These are phyloP conservation scores for Helenozyma rhizophorensis DNA, from an alignment of 805 yeast species.

Conservation along the genomic window DNA sequence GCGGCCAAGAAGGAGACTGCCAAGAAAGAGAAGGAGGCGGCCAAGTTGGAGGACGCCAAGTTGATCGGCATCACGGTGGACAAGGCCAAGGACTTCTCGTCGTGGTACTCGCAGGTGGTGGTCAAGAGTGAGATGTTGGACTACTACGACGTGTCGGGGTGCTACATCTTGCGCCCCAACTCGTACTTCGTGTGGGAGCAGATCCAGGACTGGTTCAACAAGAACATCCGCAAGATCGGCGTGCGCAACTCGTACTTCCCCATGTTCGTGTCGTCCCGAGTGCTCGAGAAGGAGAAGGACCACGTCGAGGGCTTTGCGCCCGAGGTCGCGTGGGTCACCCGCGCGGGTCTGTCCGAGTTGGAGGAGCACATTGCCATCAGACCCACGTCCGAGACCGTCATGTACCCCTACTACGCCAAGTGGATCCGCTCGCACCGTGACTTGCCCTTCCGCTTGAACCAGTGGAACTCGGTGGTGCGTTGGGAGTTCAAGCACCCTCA, in stretches of 20 bases:
- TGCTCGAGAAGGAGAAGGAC: constrained; percentile 95
- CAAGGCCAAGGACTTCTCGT: constrained; percentile 86
- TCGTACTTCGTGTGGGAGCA: constrained; percentile 93
- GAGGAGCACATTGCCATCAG: constrained; percentile 99
- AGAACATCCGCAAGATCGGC: constrained; percentile 76
- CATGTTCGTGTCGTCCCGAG: constrained; percentile 91
- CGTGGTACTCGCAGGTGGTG: constrained; percentile 96
- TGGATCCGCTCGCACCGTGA: constrained; percentile 99
- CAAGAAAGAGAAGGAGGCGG: constrained; percentile 40
- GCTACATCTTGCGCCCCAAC: constrained; percentile 95
- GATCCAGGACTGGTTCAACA: constrained; percentile 85
- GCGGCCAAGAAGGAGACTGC: constrained; percentile 26
- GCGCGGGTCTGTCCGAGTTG: constrained; percentile 88
- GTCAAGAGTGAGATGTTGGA: constrained; percentile 98
- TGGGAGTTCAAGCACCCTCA: constrained; percentile 99
- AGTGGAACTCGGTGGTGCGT: constrained; percentile 99
- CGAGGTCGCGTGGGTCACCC: constrained; percentile 99
- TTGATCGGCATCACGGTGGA: constrained; percentile 94
- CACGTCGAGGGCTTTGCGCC: constrained; percentile 99
- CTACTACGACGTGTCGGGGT: constrained; percentile 97
- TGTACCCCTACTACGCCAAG: constrained; percentile 98
- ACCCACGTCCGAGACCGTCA: constrained; percentile 98
- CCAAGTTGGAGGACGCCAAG: constrained; percentile 77
- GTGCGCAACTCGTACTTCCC: constrained; percentile 97
- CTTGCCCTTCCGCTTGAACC: constrained; percentile 91